Conservation (phyloP, 2,329 filamentous ascomycete genomes). For the Colletotrichum acutatum region DNA sequence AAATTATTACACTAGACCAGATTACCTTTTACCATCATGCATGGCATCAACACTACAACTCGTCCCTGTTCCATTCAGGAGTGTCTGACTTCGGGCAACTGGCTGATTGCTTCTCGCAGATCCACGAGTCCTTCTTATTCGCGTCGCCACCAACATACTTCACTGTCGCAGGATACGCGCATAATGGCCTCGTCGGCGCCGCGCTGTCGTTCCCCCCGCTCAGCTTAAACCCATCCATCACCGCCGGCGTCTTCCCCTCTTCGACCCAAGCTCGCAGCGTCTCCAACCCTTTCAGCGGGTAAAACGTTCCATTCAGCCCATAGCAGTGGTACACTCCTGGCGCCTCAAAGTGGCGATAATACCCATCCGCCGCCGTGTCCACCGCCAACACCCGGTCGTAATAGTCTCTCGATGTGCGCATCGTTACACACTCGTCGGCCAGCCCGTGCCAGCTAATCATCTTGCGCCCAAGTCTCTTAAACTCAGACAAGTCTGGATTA, state of each 20-base stretch:
- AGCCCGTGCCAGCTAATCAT: slow-evolving; percentile 55
- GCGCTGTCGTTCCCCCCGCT: slow-evolving; percentile 30
- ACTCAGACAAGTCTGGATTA: slow-evolving; percentile 44
- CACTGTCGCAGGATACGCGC: slow-evolving; percentile 19
- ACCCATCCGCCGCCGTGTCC: slow-evolving; percentile 44
- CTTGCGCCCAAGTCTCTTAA: slow-evolving; percentile 50
- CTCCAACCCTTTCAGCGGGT: slow-evolving; percentile 30
- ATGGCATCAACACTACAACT: background rate
- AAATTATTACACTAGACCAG: background rate
- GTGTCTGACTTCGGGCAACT: background rate
- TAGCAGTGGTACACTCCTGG: slow-evolving; percentile 63
- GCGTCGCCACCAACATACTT: slow-evolving; percentile 24
- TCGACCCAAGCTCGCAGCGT: slow-evolving; percentile 32
- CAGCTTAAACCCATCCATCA: slow-evolving; percentile 25
- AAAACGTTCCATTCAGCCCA: slow-evolving; percentile 27
- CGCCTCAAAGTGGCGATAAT: slow-evolving; percentile 62
- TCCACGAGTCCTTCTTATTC: slow-evolving; percentile 14
- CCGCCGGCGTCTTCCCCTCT: slow-evolving; percentile 8
- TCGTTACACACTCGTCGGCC: slow-evolving; percentile 51
- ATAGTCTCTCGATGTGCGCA: slow-evolving; percentile 47
- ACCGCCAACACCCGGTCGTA: slow-evolving; percentile 31
- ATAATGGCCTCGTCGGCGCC: slow-evolving; percentile 27
- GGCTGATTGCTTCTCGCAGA: slow-evolving; percentile 7
- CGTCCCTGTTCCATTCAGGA: background rate
- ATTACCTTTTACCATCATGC: background rate